Conservation (phyloP, 2,329 filamentous ascomycete genomes). For the Penicillium brevicompactum region DNA sequence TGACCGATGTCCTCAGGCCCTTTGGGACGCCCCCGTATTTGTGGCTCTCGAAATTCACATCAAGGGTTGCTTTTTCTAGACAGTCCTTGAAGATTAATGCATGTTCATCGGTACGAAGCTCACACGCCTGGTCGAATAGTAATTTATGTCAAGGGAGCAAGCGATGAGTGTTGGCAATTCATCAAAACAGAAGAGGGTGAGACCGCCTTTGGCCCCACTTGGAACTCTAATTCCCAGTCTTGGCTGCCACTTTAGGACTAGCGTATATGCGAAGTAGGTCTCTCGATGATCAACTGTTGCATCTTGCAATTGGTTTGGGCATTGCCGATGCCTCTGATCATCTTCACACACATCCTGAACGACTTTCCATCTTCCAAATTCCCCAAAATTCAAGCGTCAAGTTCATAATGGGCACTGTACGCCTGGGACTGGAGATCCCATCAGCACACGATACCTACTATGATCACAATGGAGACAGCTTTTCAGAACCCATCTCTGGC, state of each 20-base stretch:
- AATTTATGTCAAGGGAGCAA: background rate
- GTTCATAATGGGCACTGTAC: conserved; percentile 1
- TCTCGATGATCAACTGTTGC: background rate
- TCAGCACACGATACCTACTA: conserved; percentile 12
- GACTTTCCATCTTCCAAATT: background rate
- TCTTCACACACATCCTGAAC: background rate
- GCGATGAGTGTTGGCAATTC: background rate
- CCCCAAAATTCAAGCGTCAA: background rate
- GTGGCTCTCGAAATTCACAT: conserved; percentile 6
- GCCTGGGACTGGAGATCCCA: conserved; percentile 5
- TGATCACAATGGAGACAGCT: conserved; percentile 13
- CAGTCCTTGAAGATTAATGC: background rate
- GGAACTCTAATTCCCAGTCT: conserved; percentile 6
- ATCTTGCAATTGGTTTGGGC: background rate
- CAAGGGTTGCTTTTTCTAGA: conserved; percentile 4
- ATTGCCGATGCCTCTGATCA: background rate
- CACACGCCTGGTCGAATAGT: background rate
- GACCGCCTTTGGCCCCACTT: background rate
- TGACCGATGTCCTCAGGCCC: background rate
- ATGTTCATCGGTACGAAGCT: too few species aligned
- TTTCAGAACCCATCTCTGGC: conserved; percentile 10
- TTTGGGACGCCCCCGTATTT: background rate
- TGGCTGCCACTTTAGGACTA: conserved; percentile 10
- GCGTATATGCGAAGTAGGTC: background rate
- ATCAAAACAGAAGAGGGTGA: background rate